phyloP scores from a whole-genome alignment of 768 basidiomycete genomes.

The Boletus rex-veris region DNA sequence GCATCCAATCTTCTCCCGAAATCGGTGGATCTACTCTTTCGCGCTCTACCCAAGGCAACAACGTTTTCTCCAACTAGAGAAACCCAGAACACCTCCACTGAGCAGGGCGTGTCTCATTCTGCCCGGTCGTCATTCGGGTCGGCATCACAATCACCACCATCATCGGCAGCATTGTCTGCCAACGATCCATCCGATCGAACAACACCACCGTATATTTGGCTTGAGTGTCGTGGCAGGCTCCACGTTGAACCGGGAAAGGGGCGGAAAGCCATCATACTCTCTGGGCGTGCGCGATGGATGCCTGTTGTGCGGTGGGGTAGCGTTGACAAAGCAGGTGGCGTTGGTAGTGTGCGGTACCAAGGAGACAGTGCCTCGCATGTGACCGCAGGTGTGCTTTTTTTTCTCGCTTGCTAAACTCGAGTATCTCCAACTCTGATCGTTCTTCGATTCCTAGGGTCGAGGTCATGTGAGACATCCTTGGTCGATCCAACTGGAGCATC shows the following conservation, averaged over 20 bases:
- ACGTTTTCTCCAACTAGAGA: neutral
- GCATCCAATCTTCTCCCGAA: conserved; percentile 36
- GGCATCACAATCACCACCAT: neutral
- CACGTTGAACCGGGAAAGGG: conserved; percentile 94
- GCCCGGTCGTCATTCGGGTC: conserved; percentile 1
- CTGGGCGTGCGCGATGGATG: conserved; percentile 71
- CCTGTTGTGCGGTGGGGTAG: conserved; percentile 58
- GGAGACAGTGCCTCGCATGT: neutral
- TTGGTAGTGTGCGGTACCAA: neutral
- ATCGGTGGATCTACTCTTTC: conserved; percentile 80
- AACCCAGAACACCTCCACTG: neutral
- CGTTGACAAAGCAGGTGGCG: conserved; percentile 48
- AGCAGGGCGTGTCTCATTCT: neutral
- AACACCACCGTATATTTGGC: conserved; percentile 67
- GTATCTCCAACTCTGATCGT: neutral
- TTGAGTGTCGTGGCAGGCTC: conserved; percentile 85
- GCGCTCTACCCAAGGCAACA: conserved; percentile 61
- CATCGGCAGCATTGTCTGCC: neutral
- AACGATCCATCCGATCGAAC: neutral
- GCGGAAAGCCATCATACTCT: conserved; percentile 90
- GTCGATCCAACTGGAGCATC: neutral
- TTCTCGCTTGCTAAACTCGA: neutral
- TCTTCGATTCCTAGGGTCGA: conserved; percentile 6
- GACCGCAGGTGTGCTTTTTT: conserved; percentile 22
- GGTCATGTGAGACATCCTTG: neutral